Conservation (phyloP, 1,284 basidiomycete species). For the Pascua sp. region DNA sequence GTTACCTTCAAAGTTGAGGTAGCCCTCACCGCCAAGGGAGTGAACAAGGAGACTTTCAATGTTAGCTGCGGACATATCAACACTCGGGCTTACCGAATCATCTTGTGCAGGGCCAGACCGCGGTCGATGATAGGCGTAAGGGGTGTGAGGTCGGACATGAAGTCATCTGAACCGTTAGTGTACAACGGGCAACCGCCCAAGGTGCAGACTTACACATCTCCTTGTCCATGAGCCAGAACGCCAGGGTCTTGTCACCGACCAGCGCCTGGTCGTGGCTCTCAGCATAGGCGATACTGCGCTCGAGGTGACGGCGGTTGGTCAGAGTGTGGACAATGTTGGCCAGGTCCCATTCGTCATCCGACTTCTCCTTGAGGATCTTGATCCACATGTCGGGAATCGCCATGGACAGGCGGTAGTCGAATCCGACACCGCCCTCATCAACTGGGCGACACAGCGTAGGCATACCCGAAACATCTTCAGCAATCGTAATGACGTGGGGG, state of each 20-base stretch:
- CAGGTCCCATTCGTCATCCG: constrained; percentile 86
- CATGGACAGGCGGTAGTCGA: constrained; percentile 97
- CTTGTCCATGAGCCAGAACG: constrained; percentile 99
- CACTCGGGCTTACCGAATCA: constrained; percentile 74
- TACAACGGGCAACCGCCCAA: too few relatives aligned
- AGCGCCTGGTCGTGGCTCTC: constrained; percentile 98
- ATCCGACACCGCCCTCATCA: constrained; percentile 81
- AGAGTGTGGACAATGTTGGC: constrained; percentile 83
- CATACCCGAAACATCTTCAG: constrained; percentile 97
- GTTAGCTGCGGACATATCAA: too few relatives aligned
- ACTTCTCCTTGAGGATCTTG: constrained; percentile 90
- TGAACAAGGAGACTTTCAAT: constrained; percentile 49
- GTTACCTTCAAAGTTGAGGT: constrained; percentile 97
- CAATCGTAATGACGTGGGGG: constrained; percentile 81
- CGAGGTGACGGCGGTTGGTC: constrained; percentile 80
- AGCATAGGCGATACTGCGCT: constrained; percentile 90
- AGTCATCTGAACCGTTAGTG: constrained; percentile 61
- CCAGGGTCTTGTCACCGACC: constrained; percentile 95
- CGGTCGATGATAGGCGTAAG: constrained; percentile 84
- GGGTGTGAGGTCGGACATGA: constrained; percentile 88
- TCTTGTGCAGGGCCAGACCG: constrained; percentile 90
- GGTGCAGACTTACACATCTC: constrained; percentile 77
- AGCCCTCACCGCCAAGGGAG: constrained; percentile 90
- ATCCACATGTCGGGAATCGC: constrained; percentile 99
- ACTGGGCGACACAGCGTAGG: constrained; percentile 83